These are phyloP conservation scores for Venturia effusa DNA, from an alignment of 2,329 filamentous ascomycete genomes.

Conservation along the genomic window DNA sequence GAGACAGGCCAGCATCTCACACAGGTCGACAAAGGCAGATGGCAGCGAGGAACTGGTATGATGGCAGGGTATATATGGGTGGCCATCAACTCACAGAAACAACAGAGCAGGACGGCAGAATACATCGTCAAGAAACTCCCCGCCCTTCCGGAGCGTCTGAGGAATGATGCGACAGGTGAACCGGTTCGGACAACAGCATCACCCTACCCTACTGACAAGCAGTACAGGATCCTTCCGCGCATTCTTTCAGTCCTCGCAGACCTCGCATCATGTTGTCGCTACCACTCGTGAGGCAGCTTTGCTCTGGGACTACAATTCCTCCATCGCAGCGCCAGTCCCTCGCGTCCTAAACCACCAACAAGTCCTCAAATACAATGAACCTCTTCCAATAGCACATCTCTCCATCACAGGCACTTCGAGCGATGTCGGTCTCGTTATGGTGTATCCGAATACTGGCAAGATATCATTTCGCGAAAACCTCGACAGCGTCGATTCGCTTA, in stretches of 20 bases:
- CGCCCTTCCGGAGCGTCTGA: constrained; percentile 67
- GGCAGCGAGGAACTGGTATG: constrained; percentile 55
- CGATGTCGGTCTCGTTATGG: constrained; percentile 71
- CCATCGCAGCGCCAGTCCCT: constrained; percentile 57
- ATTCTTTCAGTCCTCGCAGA: constrained; percentile 37
- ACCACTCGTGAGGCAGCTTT: constrained; percentile 74
- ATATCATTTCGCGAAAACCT: constrained; percentile 95
- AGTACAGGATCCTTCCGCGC: constrained; percentile 24
- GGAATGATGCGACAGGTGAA: constrained; percentile 52
- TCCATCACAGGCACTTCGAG: constrained; percentile 67
- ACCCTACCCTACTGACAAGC: constrained; percentile 3
- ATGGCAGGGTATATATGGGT: constrained; percentile 12
- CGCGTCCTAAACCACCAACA: constrained; percentile 73
- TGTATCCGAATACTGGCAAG: constrained; percentile 74
- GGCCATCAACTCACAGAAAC: constrained; percentile 5
- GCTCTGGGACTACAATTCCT: constrained; percentile 74
- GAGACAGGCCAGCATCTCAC: constrained; percentile 19
- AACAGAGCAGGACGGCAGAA: constrained; percentile 68
- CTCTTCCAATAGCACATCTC: constrained; percentile 71
- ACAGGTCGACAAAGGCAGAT: constrained; percentile 56
- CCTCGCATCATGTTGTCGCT: constrained; percentile 62
- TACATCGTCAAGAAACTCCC: constrained; percentile 80
- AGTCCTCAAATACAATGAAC: constrained; percentile 55
- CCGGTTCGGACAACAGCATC: constrained; percentile 17
- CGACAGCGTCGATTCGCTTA: constrained; percentile 74